These are phyloP conservation scores for Taphrina pruni DNA, from an alignment of 1,139 yeast species.

Conservation along the genomic window DNA sequence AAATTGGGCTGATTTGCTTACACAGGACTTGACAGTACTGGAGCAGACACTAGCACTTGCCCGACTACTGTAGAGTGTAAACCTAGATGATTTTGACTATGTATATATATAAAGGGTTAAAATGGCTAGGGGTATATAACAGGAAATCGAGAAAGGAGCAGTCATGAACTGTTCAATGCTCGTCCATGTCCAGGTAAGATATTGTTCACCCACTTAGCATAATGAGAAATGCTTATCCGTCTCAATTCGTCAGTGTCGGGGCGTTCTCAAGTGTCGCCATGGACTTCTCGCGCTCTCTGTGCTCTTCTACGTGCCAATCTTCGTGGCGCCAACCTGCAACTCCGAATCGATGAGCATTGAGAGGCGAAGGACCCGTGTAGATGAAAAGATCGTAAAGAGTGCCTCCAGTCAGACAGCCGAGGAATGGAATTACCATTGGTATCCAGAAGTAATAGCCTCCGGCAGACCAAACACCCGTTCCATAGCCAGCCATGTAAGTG, in stretches of 20 bases:
- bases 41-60: background rate
- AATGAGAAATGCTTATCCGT: background rate
- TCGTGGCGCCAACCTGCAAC: conserved; percentile 29
- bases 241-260: background rate
- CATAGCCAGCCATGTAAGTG: conserved; percentile 57
- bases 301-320: conserved; percentile 32
- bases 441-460: conserved; percentile 60
- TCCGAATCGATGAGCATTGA: conserved; percentile 40
- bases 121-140: background rate
- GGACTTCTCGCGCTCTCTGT: conserved; percentile 13
- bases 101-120: background rate
- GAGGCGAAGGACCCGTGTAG: conserved; percentile 56
- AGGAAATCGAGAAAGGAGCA: no score
- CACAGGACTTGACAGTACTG: conserved; percentile 18
- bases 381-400: conserved; percentile 58
- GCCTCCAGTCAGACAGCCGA: conserved; percentile 58
- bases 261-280: conserved; percentile 3
- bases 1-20: conserved; percentile 23
- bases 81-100: background rate
- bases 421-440: conserved; percentile 57
- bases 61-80: background rate
- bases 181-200: no score
- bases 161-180: no score
- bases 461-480: conserved; percentile 54
- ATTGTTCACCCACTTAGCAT: background rate